These are phyloP conservation scores for Nyssa sinensis DNA, from an alignment of 148 eudicot species.

Conservation along the genomic window DNA sequence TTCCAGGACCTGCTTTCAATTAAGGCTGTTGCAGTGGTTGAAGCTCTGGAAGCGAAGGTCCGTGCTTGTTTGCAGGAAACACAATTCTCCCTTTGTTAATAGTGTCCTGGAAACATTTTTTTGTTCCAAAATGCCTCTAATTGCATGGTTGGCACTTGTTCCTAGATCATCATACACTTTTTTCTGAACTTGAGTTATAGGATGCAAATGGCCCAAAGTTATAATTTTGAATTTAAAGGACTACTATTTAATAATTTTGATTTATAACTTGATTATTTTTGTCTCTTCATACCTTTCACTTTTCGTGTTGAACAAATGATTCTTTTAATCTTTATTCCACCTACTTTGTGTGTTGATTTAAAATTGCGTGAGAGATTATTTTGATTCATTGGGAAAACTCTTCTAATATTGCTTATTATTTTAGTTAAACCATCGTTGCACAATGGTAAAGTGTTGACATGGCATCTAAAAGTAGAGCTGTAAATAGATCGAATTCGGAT, in stretches of 20 bases:
- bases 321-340: background rate
- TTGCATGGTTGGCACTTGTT: background rate
- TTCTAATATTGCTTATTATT: background rate
- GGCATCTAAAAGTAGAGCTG: too few species aligned
- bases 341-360: too few species aligned
- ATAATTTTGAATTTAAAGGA: background rate
- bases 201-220: background rate
- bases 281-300: background rate
- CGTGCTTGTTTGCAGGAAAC: conserved; percentile 19
- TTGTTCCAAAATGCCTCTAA: background rate
- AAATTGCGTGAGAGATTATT: background rate
- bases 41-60: conserved; percentile 92
- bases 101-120: background rate
- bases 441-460: too few species aligned
- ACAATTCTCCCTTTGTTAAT: background rate
- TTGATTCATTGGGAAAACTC: background rate
- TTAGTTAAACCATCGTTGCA: too few species aligned
- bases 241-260: too few species aligned
- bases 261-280: background rate
- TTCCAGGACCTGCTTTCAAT: conserved; percentile 67
- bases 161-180: too few species aligned
- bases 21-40: conserved; percentile 65
- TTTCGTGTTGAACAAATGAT: too few species aligned
- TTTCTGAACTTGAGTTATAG: background rate
- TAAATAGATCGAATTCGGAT: too few species aligned